These are phyloP conservation scores for Trichosanthes cucumerina DNA, from an alignment of 306 rosid species.

Conservation along the genomic window DNA sequence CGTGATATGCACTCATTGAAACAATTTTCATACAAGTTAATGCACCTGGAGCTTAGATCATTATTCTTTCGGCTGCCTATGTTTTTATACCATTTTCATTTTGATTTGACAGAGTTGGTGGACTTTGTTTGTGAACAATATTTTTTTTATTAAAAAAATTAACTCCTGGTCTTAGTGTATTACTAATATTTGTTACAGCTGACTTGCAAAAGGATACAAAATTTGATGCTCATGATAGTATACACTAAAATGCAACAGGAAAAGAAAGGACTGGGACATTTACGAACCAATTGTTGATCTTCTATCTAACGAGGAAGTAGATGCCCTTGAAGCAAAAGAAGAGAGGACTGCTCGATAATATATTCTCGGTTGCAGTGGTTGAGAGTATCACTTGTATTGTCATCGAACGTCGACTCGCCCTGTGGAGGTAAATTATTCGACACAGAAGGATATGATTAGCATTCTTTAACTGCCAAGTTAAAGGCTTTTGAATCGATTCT, in stretches of 20 bases:
- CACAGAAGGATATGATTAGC: neutral
- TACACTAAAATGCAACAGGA: constrained; percentile 46
- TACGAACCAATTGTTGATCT: constrained; percentile 89
- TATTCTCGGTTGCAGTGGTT: neutral
- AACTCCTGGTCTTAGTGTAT: neutral
- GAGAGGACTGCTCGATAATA: constrained; percentile 36
- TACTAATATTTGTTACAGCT: neutral
- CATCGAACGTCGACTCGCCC: neutral
- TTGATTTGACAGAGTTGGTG: neutral
- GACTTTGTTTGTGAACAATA: neutral
- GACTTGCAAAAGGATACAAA: neutral
- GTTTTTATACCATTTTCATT: neutral
- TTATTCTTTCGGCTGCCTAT: neutral
- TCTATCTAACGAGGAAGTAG: constrained; percentile 83
- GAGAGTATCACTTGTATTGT: neutral
- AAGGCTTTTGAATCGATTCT: neutral
- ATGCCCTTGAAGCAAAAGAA: constrained; percentile 91
- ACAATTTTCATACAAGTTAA: neutral
- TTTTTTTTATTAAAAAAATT: neutral
- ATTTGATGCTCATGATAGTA: constrained; percentile 4
- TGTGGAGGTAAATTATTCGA: neutral
- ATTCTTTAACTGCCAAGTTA: neutral
- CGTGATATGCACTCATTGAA: neutral
- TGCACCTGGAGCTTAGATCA: neutral
- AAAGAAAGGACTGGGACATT: constrained; percentile 94